Evolutionary conservation across 768 basidiomycete species (phyloP), one percentile per base, ranked within the genome.

Genomic region (Roridomyces roridus): DNA sequence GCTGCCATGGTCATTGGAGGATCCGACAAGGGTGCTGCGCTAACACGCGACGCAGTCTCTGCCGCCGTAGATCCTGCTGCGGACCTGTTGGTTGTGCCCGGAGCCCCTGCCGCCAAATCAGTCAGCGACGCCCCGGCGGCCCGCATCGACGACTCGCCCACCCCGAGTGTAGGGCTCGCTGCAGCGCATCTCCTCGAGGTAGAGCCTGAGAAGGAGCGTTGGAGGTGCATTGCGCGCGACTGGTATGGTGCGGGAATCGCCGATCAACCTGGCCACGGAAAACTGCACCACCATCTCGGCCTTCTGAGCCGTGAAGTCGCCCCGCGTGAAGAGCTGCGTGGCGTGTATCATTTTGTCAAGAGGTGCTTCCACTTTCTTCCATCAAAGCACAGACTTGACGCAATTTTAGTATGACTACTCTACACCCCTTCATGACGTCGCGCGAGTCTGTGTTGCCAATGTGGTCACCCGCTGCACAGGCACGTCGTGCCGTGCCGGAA

Each of bases 271-370:
- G 96, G 95, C n/a, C 87, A 88, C 5, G 97, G 97, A 3, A 88
- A 96, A 67, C 74, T 99, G 36, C 97, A 98, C 70, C 95, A 98
- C 68, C 94, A 98, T 66, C 74, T 99, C 14, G 97, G 95, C 3
- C 70, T 96, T 60, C 80, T 99, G 40, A 90, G 90, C 64, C 82
- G 92, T 23, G 94, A 96, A 68, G 85, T 84, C 20, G 88, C 90
- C 31, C 31, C 31, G 59, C 83, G 82, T 2, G 90, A 97, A 63
- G 95, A 96, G 60, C 70, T 94, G 17, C 80, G 91, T 10, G 89
- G 88, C 0, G 82, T 97, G 5, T 98, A 99, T 68, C 97, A 99
- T 68, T 98, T 96, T 62, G 84, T 87, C 8, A 97, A 97, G 74
- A 96, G 96, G 96, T 95, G 24, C 39, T 85, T 70, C 15, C 7